Conservation (phyloP, 257 asterid species). For the Capsicum pubescens region DNA sequence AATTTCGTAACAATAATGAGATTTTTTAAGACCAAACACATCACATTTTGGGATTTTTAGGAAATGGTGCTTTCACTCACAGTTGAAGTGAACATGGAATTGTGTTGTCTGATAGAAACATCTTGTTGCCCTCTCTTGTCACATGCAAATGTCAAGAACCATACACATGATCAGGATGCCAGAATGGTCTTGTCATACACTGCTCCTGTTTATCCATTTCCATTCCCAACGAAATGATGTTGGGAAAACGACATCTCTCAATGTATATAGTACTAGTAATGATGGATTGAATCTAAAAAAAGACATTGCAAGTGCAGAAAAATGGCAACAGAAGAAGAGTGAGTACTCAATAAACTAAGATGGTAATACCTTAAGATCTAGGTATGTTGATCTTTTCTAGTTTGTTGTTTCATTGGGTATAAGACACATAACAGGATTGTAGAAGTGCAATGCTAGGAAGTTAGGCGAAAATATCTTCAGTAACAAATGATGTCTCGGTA, state of each 20-base stretch:
- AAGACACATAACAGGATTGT: neutral
- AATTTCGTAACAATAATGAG: too few relatives aligned
- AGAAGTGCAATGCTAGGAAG: neutral
- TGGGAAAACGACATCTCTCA: neutral
- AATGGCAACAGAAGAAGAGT: neutral
- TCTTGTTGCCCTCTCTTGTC: conserved; percentile 27
- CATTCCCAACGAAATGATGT: too few relatives aligned
- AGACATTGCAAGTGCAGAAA: neutral
- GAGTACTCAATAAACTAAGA: conserved; percentile 12
- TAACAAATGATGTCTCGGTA: conserved; percentile 48
- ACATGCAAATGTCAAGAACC: conserved; percentile 34
- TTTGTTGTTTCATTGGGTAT: neutral
- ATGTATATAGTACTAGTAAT: neutral
- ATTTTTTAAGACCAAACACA: neutral
- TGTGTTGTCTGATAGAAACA: conserved; percentile 35
- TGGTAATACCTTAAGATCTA: neutral
- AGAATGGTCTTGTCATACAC: neutral
- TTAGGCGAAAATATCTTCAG: conserved; percentile 85
- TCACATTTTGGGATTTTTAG: neutral
- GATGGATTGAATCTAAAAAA: neutral
- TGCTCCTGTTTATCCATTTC: neutral
- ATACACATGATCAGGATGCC: conserved; percentile 19
- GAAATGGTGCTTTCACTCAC: neutral
- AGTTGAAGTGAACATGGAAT: conserved; percentile 34
- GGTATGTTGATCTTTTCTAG: neutral